Evolutionary conservation across 768 basidiomycete genomes (phyloP), one percentile per base, ranked within the genome.

Genomic region (Amanita pallidorosea): DNA sequence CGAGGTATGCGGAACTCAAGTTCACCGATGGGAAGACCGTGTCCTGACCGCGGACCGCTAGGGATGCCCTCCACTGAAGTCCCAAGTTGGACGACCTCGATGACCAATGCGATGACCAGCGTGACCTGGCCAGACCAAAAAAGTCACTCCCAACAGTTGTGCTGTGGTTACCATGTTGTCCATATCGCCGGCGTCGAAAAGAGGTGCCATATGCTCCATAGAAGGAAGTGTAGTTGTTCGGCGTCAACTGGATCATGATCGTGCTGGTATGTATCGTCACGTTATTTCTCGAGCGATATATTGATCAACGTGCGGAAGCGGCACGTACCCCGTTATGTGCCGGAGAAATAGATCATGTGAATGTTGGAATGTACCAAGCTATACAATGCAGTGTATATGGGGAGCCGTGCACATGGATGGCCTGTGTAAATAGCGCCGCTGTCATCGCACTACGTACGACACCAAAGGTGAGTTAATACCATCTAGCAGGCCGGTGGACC

Each of bases 121-220:
- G 35, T 37, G 22, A 47, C 47, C 47, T 47, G 25, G 23, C 15
- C 23, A 22, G 4, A 5, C 35, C 2, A 7, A 2, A 22, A 15
- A 15, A 15, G 22, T 47, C 17, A 35, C 23, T 37, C 13, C 6
- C 20, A 17, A 22, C 3, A 29, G 2, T n/a, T 36, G 18, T 46
- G 17, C 18, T 7, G n/a, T 23, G 35, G 31, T 12, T 37, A 47
- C 47, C 47, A 47, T 6, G 35, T n/a, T 37, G 47, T 47, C 47
- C 35, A 47, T 7, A 47, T 25, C 7, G 22, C 36, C 22, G 47
- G 47, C 3, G 37, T 13, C 7, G 47, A 36, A 37, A 47, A 37
- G 7, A 47, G 47, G 7, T 47, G 35, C 47, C 47, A 47, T 20
- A 47, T 36, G 13, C 12, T 37, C 47, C 47, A 47, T 23, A 36